phyloP scores from a whole-genome alignment of 1,284 basidiomycete species.

The Mrakiaceae sp. region DNA sequence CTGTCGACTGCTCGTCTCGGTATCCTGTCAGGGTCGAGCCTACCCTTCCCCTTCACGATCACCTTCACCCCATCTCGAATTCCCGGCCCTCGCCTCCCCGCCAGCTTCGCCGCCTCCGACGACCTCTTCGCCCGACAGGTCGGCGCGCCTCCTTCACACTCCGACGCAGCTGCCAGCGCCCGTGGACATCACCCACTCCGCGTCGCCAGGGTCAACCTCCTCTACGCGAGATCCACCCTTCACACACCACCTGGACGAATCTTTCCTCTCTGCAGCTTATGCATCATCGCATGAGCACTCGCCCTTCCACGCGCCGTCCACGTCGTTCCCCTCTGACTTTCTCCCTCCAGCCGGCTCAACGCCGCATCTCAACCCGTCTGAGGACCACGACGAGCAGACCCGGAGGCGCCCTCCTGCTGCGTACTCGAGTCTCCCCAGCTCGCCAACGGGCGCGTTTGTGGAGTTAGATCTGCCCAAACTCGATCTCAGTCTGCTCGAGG shows the following conservation, averaged over 20 bases:
- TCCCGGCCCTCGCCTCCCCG: background rate
- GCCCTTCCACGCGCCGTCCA: conserved; percentile 1
- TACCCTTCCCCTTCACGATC: conserved; percentile 5
- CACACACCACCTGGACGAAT: background rate
- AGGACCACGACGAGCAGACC: background rate
- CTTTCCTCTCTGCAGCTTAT: background rate
- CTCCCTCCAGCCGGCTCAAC: background rate
- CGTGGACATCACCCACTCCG: background rate
- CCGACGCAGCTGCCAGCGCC: background rate
- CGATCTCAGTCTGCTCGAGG: conserved; percentile 6
- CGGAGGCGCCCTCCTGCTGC: conserved; percentile 2
- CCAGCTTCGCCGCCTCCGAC: background rate
- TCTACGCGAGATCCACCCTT: background rate
- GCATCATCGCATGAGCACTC: background rate
- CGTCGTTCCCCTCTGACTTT: background rate
- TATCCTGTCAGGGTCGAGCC: background rate
- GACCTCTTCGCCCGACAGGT: background rate
- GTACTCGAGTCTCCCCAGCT: conserved; percentile 13
- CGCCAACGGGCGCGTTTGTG: conserved; percentile 8
- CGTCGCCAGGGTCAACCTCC: background rate
- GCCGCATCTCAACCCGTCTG: background rate
- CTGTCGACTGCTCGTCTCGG: too few species aligned
- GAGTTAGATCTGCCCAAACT: background rate
- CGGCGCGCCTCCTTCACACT: background rate
- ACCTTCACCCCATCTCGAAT: background rate